These are phyloP conservation scores for Candida anglica DNA, from an alignment of 805 yeast species.

Conservation along the genomic window DNA sequence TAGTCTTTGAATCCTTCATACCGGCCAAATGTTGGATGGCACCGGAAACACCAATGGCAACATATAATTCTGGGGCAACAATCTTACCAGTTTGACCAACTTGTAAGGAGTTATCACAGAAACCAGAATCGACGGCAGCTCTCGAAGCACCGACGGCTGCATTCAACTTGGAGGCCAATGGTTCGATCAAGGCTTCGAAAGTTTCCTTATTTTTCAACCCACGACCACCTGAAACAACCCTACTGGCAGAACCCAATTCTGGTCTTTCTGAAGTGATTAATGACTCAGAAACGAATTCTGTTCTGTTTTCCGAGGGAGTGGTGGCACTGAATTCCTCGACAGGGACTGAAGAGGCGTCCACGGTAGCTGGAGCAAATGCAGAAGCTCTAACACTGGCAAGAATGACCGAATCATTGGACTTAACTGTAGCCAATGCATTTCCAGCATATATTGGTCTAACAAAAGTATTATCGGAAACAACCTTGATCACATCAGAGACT, in stretches of 20 bases:
- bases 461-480: constrained; percentile 66
- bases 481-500: constrained; percentile 71
- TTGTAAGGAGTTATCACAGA: constrained; percentile 92
- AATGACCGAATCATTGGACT: constrained; percentile 60
- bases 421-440: constrained; percentile 81
- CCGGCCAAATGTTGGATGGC: constrained; percentile 99
- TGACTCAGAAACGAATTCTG: constrained; percentile 73
- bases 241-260: constrained; percentile 78
- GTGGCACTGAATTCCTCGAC: constrained; percentile 46
- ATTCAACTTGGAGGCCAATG: constrained; percentile 75
- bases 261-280: constrained; percentile 81
- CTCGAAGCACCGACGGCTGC: constrained; percentile 98
- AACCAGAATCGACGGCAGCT: constrained; percentile 97
- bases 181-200: constrained; percentile 71
- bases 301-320: constrained; percentile 32
- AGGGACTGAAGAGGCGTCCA: constrained; percentile 33
- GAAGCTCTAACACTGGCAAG: constrained; percentile 81
- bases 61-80: constrained; percentile 91
- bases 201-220: constrained; percentile 88
- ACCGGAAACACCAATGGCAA: constrained; percentile 94
- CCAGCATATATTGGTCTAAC: constrained; percentile 96
- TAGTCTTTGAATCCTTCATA: constrained; percentile 92
- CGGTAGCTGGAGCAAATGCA: constrained; percentile 55
- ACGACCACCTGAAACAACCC: constrained; percentile 89
- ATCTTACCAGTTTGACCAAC: constrained; percentile 98